Evolutionary conservation across 2,329 filamentous ascomycete genomes (phyloP), one percentile per base, ranked within the genome.

Genomic region (Calonectria hawksworthii): DNA sequence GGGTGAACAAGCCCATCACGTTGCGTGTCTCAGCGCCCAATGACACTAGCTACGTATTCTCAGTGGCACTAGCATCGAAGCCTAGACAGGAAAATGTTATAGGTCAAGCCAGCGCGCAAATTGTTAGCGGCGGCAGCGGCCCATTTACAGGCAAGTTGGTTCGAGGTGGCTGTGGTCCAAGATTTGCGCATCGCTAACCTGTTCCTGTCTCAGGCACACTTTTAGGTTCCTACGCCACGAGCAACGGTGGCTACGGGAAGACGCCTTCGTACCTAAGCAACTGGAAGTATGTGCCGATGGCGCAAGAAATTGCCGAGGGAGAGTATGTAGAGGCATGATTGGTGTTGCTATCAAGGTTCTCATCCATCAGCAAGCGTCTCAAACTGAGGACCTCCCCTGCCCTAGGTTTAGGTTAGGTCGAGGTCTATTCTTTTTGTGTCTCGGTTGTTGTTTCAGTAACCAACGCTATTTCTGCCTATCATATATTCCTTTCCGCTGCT

Each of bases 1-100:
- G 71, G 71, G 34, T 73, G 6, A n/a, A 28, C 2, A 56, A 65
- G 10, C 21, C 65, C 14, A 54, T 73, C n/a, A 50, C 51, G 1
- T 18, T 72, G 6, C 41, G 30, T 8, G 52, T 66, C 9, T 47
- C 36, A 9, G 41, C 70, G 11, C 34, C 32, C 9, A 51, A 38
- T 26, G 64, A 44, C 18, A 21, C 30, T 1, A 21, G 38, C 10
- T 72, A 51, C 16, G 36, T 36, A 16, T 44, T 72, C 9, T 72
- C 51, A 4, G 70, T 36, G 16, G 70, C 61, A 1, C 26, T 28
- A 14, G 34, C 50, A 16, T 54, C 26, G 21, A 23, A 32, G 14
- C 51, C 32, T 1, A n/a, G 28, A 6, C 34, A 59, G n/a, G 26
- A 56, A 56, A 28, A 21, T 23, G 10, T 30, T 23, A 44, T 68